Percentiles rank a stretch among this genome's conserved stretches.
Evolutionary conservation across 768 basidiomycete genomes (phyloP).

Genomic region (Cyathus striatus): DNA sequence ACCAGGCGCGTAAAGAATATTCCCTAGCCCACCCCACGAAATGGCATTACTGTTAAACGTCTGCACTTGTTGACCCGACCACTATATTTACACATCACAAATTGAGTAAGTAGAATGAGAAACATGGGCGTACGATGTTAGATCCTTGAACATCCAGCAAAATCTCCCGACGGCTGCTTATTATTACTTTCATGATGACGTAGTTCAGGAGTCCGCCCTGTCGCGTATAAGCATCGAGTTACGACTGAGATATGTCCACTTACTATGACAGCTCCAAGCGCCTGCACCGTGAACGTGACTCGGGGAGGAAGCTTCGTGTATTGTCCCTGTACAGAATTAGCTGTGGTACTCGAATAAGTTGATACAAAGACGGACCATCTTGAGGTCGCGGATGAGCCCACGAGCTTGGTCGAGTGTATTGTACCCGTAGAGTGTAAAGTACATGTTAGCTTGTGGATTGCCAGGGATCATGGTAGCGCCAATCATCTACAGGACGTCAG

Average conservation of each 20-base stretch:
- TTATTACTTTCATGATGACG: slow-evolving; percentile 54
- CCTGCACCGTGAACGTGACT: slow-evolving; percentile 56
- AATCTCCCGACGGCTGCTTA: slow-evolving; percentile 40
- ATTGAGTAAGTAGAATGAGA: not conserved
- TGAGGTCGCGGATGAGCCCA: slow-evolving; percentile 54
- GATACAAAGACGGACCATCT: slow-evolving; percentile 27
- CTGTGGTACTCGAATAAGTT: not conserved
- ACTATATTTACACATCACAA: slow-evolving; percentile 38
- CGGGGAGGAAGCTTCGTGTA: slow-evolving; percentile 61
- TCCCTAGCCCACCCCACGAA: slow-evolving; percentile 54
- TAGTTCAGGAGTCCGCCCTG: slow-evolving; percentile 36
- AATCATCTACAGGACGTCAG: slow-evolving; percentile 32
- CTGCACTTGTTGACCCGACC: slow-evolving; percentile 40
- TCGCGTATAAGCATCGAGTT: no score
- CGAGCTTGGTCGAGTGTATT: slow-evolving; percentile 44
- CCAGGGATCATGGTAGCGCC: slow-evolving; percentile 43
- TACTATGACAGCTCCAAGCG: slow-evolving; percentile 51
- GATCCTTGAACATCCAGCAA: slow-evolving; percentile 47
- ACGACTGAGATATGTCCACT: no score
- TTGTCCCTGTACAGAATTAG: slow-evolving; percentile 19
- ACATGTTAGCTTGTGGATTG: slow-evolving; percentile 48
- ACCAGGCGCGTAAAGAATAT: slow-evolving; percentile 38
- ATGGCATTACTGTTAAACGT: slow-evolving; percentile 43
- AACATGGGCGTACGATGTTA: slow-evolving; percentile 35
- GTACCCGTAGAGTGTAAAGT: slow-evolving; percentile 36